Percentiles rank a stretch among this genome's conserved stretches.
Conservation (phyloP, 2,329 filamentous ascomycete genomes). For the Dactylellina drechsleri region DNA sequence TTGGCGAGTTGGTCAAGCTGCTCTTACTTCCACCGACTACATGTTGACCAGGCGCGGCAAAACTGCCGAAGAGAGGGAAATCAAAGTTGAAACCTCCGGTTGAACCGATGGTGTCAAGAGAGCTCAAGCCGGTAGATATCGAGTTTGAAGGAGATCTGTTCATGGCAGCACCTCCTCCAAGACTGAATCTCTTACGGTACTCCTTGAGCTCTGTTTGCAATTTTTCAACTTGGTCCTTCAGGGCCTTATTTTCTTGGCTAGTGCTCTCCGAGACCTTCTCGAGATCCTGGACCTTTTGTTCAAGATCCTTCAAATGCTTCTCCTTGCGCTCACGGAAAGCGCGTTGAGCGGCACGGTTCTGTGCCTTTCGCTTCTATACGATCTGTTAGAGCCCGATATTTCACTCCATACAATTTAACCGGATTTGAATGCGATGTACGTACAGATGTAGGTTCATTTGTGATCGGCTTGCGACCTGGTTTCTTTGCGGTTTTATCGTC, state of each 20-base stretch:
- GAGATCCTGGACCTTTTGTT: conserved; percentile 78
- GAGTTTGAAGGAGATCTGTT: conserved; percentile 62
- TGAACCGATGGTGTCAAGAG: conserved; percentile 60
- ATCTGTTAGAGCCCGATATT: conserved; percentile 33
- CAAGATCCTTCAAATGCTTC: conserved; percentile 85
- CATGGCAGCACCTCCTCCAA: conserved; percentile 64
- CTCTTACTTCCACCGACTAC: conserved; percentile 38
- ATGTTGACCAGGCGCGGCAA: conserved; percentile 61
- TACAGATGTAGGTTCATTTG: conserved; percentile 94
- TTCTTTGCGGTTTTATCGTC: conserved; percentile 92
- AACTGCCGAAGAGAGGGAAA: conserved; percentile 89
- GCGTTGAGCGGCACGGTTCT: conserved; percentile 90
- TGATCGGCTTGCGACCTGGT: conserved; percentile 93
- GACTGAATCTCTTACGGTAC: conserved; percentile 85
- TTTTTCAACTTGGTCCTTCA: conserved; percentile 88
- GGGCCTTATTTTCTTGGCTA: conserved; percentile 83
- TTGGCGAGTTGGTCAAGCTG: conserved; percentile 27
- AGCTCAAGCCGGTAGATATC: conserved; percentile 64
- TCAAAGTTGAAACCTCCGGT: conserved; percentile 80
- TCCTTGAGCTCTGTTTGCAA: conserved; percentile 85
- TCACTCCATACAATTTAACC: not conserved
- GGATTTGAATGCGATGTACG: conserved; percentile 63
- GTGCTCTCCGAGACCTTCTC: conserved; percentile 85
- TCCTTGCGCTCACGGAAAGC: conserved; percentile 96
- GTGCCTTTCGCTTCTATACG: conserved; percentile 87